These are phyloP conservation scores for Alnus rubra DNA, from an alignment of 306 rosid genomes.

Conservation along the genomic window DNA sequence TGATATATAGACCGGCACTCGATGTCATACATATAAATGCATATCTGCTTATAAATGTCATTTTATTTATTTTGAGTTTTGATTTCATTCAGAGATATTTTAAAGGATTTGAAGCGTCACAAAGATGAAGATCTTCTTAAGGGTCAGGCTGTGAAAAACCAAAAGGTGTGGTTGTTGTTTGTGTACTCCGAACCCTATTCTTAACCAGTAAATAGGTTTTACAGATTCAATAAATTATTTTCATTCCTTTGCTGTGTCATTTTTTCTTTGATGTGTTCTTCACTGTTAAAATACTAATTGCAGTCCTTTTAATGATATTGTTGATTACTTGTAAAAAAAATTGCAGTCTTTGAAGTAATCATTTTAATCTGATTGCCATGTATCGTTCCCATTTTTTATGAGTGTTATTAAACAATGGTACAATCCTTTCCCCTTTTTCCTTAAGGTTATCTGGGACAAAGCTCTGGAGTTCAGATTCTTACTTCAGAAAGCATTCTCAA, in stretches of 20 bases:
- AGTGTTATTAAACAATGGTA: not conserved
- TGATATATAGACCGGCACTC: not conserved
- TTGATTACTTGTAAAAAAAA: no score
- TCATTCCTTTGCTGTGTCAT: not conserved
- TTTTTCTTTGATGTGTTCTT: not conserved
- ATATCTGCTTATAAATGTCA: slow-evolving; percentile 18
- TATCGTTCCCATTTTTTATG: not conserved
- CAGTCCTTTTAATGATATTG: not conserved
- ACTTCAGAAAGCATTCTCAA: slow-evolving; percentile 80
- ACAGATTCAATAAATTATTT: not conserved
- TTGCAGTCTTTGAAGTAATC: not conserved
- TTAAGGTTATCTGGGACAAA: slow-evolving; percentile 86
- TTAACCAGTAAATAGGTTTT: not conserved
- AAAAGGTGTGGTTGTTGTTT: slow-evolving; percentile 54
- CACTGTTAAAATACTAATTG: not conserved
- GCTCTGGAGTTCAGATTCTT: slow-evolving; percentile 80
- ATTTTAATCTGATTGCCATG: slow-evolving; percentile 3
- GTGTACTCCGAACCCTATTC: not conserved
- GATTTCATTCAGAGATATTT: slow-evolving; percentile 47
- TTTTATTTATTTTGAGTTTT: not conserved
- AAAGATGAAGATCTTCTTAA: slow-evolving; percentile 85
- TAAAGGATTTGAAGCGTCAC: slow-evolving; percentile 73
- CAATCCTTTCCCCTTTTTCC: slow-evolving; percentile 18
- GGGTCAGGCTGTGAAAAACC: slow-evolving; percentile 86
- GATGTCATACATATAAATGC: not conserved